Evolutionary conservation across 1,284 basidiomycete species (phyloP).

Genomic region (Boletellus sp.): DNA sequence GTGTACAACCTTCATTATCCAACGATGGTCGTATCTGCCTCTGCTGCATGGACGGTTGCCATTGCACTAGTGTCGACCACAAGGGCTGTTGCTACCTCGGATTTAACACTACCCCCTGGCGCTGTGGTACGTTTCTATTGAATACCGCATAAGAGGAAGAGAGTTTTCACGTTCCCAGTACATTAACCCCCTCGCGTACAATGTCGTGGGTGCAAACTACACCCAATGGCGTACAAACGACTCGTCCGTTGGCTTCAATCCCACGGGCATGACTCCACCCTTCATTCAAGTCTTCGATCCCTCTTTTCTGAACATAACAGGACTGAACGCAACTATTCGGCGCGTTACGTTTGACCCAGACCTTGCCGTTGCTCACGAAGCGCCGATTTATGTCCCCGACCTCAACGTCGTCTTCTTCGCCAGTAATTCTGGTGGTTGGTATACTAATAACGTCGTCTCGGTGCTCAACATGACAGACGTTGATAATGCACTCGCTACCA

Average conservation of each 20-base stretch:
- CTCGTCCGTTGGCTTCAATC: constrained; percentile 42
- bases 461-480: constrained; percentile 46
- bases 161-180: constrained; percentile 45
- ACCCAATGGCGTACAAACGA: constrained; percentile 33
- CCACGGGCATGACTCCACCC: constrained; percentile 45
- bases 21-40: background rate
- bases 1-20: no score
- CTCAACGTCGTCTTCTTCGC: constrained; percentile 59
- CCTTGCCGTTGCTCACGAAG: constrained; percentile 73
- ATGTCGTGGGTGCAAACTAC: constrained; percentile 41
- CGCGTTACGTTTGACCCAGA: constrained; percentile 54
- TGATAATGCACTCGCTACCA: constrained; percentile 36
- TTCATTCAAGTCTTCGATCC: constrained; percentile 70
- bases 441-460: constrained; percentile 45
- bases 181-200: constrained; percentile 40
- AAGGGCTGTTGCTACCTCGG: background rate
- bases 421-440: constrained; percentile 45
- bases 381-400: constrained; percentile 57
- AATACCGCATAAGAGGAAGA: background rate
- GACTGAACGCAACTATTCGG: constrained; percentile 53
- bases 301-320: constrained; percentile 59
- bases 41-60: background rate
- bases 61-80: background rate
- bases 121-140: constrained; percentile 17
- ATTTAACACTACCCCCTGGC: constrained; percentile 13